Evolutionary conservation across 2,329 filamentous ascomycete genomes (phyloP), one percentile per base, ranked within the genome.

Genomic region (Lasiodiplodia gonubiensis): DNA sequence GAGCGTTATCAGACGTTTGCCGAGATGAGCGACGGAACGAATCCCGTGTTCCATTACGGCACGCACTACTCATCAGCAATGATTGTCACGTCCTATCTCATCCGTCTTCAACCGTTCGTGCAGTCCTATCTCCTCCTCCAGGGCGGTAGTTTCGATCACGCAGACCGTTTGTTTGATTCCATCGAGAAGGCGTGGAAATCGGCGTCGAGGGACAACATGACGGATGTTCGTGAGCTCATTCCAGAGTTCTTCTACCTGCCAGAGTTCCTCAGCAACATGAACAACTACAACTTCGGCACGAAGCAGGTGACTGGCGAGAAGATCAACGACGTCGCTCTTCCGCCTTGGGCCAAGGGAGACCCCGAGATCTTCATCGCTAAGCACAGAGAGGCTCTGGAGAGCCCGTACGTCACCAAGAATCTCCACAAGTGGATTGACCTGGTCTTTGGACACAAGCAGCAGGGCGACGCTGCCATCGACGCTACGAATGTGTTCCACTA

Each of bases 11-110:
- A 90, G 71, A 92, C 92, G 18, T 90, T 99, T 76, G 90, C 90
- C 0, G 95, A 98, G 76, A 97, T 99, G 84, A 92, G 90, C 8
- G 94, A 97, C 71, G 81, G 84, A 51, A 85, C 85, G 67, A 84
- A 86, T 54, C 90, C 92, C 0, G 92, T 95, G 0, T 99, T 97
- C 77, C 95, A 99, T 76, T 99, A 98, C 72, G 95, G 95, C 21
- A 99, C 96, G 0, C 96, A 99, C 77, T 99, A 99, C 78, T 98
- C 95, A 1, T 98, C 95, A 2, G 95, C 95, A 8, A 99, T 98
- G 95, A 97, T 97, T 68, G 95, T 99, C 7, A 93, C 93, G 14
- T 97, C 94, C 0, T 99, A 97, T 74, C 86, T 99, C 49, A 97
- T 99, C 73, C 90, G 95, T 21, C 85, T 99, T 18, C 94, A 97